Base-by-base conservation (phyloP, 306 rosid genomes). In the Gastrolobium villosum region DNA sequence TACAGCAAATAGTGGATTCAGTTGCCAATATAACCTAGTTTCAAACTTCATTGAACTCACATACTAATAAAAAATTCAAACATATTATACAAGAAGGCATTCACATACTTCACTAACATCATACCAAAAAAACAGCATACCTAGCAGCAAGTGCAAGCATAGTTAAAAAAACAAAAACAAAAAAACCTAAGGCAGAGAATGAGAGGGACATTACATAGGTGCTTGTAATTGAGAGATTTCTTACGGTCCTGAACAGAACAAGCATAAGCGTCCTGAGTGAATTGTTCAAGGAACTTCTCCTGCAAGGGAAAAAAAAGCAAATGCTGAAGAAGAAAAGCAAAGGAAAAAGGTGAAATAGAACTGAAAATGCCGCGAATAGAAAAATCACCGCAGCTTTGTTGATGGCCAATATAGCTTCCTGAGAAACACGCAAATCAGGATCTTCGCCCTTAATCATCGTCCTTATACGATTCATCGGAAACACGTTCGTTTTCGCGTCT, bases 221-320 rank as follows among this genome's bases (percentile, higher is more conserved):
- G 93, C 62, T 89, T 92, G 88, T 94, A 92, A 73, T 79, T 84
- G 60, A 94, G 79, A 64, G 85, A 82, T 75, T 91, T 91, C 84
- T 89, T 95, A 0, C 91, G 91, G 52, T 92, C 95, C 83, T 78
- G 84, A 55, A 75, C 90, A 77, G 75, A 79, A 63, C 74, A 39
- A 15, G 83, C 79, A 82, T 86, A 79, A 5, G 91, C 84, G 9
- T 95, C 98, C 64, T 77, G 80, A 32, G 90, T 69, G 41, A 92
- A 88, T 59, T 84, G 92, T 59, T 87, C 83, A 7, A 95, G 90
- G 39, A 95, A 95, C 88, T 83, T 92, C 93, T 89, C 99, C 99
- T 95, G 87, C 76, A 82, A 55, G 3, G 2, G 53, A 15, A 28
- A 31, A 2, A 15, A 28, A 31, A 2, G 15, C 48, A 69, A 76